Evolutionary conservation across 1,284 basidiomycete genomes (phyloP), one percentile per base, ranked within the genome.

Genomic region (Pseudozyma flocculosa): DNA sequence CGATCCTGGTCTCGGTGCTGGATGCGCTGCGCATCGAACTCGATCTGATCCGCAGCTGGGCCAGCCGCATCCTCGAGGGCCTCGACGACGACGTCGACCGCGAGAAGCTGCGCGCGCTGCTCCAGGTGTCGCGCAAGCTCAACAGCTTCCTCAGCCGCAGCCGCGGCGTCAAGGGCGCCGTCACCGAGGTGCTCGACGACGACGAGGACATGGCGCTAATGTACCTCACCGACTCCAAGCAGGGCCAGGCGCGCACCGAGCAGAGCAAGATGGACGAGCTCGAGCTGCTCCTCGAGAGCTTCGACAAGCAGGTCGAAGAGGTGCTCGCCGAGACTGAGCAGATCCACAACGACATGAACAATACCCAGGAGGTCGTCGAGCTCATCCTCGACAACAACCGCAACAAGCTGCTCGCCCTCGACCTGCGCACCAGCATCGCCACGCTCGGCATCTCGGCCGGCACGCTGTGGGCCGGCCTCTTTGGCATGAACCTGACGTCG

Each of bases 331-430:
- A 75, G 48, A 65, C 69, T 10, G 61, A 59, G 10, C 61, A 64
- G 19, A 63, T 75, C 22, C 45, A 55, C 23, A 56, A 56, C 11
- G 72, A 75, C 75, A 90, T 97, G 49, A 88, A 90, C 80, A 92
- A 90, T 17, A 97, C 93, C 0, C 92, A 96, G 81, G 93, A 97
- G 79, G 94, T 97, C 45, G 91, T 95, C 7, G 94, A 98, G 79
- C 84, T 98, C 52, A 93, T 97, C 74, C 84, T 98, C 42, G 94
- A 98, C 78, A 90, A 92, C 52, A 95, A 95, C 80, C 88, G 94
- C 43, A 98, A 98, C 76, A 86, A 89, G 3, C 82, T 98, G 14
- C 82, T 97, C 15, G 90, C 92, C 22, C 83, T 97, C 22, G 94
- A 97, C 78, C 83, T 98, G 42, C 87, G 87, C 85, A 94, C 24